These are phyloP conservation scores for Sporisorium reilianum DNA, from an alignment of 1,284 basidiomycete species.

Conservation along the genomic window DNA sequence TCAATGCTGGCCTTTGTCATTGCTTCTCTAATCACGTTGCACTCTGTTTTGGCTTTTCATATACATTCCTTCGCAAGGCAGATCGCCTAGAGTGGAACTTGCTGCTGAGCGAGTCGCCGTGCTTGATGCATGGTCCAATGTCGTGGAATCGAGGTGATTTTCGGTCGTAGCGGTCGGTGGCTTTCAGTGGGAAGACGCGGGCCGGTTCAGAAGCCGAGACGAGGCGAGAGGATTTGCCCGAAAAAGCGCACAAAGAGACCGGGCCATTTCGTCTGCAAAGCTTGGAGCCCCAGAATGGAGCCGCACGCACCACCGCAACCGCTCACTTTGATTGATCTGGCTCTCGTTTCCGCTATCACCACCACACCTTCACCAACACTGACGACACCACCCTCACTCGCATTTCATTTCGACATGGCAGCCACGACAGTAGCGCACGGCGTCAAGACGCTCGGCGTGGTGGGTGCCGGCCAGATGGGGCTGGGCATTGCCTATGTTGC, in stretches of 20 bases:
- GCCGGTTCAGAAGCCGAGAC: neutral
- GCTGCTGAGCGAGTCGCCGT: neutral
- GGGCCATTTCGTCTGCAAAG: neutral
- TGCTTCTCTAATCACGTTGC: slow-evolving; percentile 38
- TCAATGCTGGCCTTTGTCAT: slow-evolving; percentile 14
- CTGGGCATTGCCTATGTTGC: slow-evolving; percentile 85
- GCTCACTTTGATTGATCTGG: no score
- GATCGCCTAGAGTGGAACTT: neutral
- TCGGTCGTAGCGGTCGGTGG: neutral
- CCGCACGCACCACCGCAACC: neutral
- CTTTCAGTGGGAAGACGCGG: neutral
- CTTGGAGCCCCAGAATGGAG: neutral
- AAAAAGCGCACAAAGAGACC: neutral
- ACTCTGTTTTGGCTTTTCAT: neutral
- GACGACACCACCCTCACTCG: neutral
- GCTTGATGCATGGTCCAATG: neutral
- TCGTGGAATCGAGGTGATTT: neutral
- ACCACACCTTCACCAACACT: neutral
- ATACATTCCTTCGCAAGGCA: neutral
- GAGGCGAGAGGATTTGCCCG: neutral
- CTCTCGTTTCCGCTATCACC: neutral
- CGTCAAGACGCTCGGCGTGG: slow-evolving; percentile 58
- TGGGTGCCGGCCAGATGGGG: slow-evolving; percentile 68
- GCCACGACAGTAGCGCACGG: slow-evolving; percentile 50
- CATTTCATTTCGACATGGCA: slow-evolving; percentile 7